Base-by-base conservation (phyloP, 2,329 filamentous ascomycete genomes). In the Sclerotinia sclerotiorum region DNA sequence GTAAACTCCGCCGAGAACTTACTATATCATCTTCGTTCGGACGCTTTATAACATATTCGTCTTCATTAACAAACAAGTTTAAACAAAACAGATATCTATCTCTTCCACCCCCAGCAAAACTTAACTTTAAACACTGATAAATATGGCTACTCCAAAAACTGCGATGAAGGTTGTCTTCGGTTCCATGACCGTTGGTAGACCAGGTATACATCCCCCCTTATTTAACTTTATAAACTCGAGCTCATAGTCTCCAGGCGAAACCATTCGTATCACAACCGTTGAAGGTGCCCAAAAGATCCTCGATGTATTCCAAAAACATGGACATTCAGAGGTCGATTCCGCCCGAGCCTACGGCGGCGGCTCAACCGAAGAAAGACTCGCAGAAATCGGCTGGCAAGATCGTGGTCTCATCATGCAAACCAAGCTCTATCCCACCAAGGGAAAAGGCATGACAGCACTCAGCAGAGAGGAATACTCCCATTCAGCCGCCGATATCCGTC, bases 321-420 rank as follows among this genome's bases (percentile, higher is more conserved):
- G 89, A 19, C 88, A 91, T 79, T 84, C 85, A 74, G 89, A 92
- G 74, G 77, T 92, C 64, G 90, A 92, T 76, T 91, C 88, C 0
- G 89, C 90, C 0, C 84, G 89, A 21, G 77, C 83, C 10, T 92
- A 92, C 71, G 81, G 89, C 60, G 84, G 80, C 44, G 89, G 89
- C 61, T 81, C 84, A 62, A 88, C 90, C 66, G 90, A 92, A 76
- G 84, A 82, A 24, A 89, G 84, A 78, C 88, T 87, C 7, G 81
- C 82, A 19, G 68, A 74, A 80, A 85, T 87, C 1, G 82, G 83
- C 46, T 90, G 87, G 87, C 84, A 87, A 64, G 83, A 88, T 68
- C 84, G 87, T 27, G 87, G 87, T 2, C 78, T 90, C 63, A 84
- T 83, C 4, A 77, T 89, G 68, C 88, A 87, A 19, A 90, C 88